Percentiles rank a stretch among this genome's conserved stretches.
Evolutionary conservation across 345 rosid species (phyloP).

Genomic region (Hypericum androsaemum): DNA sequence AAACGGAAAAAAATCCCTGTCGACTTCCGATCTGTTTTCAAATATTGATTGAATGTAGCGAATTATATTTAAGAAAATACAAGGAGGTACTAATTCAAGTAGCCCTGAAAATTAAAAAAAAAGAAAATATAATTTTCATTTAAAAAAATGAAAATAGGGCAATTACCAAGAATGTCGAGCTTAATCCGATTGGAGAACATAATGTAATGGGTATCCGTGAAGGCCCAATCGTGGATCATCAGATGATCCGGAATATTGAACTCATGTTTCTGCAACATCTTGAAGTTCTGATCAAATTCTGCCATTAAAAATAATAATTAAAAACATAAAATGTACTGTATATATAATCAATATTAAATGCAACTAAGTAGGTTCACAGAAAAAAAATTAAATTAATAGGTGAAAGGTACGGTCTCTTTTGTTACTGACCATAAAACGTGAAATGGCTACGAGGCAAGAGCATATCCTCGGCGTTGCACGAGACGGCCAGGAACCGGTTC

Average conservation of each 20-base stretch:
- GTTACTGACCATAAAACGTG: conserved; percentile 58
- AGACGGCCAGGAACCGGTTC: conserved; percentile 50
- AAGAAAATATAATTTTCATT: too few species aligned
- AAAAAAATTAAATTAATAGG: not conserved
- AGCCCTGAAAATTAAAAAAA: too few species aligned
- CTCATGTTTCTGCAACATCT: conserved; percentile 40
- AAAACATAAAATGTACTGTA: not conserved
- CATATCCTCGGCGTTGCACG: conserved; percentile 95
- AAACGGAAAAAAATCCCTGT: too few species aligned
- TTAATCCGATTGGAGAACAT: conserved; percentile 71
- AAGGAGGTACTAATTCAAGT: too few species aligned
- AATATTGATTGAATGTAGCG: too few species aligned
- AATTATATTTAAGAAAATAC: too few species aligned
- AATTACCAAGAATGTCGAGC: conserved; percentile 54
- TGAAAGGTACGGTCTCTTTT: not conserved
- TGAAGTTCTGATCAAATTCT: conserved; percentile 64
- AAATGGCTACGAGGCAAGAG: conserved; percentile 70
- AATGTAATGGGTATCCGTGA: conserved; percentile 67
- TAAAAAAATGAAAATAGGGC: not conserved
- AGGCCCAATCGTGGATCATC: conserved; percentile 97
- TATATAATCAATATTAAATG: not conserved
- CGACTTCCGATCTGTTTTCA: too few species aligned
- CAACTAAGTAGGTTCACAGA: not conserved
- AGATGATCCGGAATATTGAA: conserved; percentile 62
- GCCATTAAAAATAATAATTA: not conserved